These are phyloP conservation scores for Blumeria hordei DNA, from an alignment of 2,329 filamentous ascomycete genomes.

Conservation along the genomic window DNA sequence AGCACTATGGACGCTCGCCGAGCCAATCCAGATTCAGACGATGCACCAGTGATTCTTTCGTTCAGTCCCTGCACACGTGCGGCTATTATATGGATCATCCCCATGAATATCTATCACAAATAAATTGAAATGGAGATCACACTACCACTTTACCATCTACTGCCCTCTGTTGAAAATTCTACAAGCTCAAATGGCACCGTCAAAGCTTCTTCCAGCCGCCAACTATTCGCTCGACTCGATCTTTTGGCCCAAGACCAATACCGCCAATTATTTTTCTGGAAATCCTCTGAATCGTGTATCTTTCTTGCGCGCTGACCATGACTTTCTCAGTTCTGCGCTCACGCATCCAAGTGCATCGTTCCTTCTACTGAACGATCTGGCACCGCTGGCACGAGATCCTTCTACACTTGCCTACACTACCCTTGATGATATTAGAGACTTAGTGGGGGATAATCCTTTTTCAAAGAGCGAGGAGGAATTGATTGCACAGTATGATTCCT, in stretches of 20 bases:
- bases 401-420: slow-evolving; percentile 41
- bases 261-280: slow-evolving; percentile 66
- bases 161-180: too few species aligned
- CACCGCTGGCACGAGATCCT: slow-evolving; percentile 41
- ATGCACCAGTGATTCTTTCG: too few species aligned
- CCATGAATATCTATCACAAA: too few species aligned
- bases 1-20: too few species aligned
- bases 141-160: too few species aligned
- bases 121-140: too few species aligned
- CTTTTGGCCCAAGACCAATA: slow-evolving; percentile 5
- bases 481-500: slow-evolving; percentile 51
- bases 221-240: too few species aligned
- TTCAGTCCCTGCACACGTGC: too few species aligned
- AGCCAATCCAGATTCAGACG: too few species aligned
- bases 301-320: slow-evolving; percentile 46
- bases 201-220: too few species aligned
- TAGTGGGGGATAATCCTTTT: slow-evolving; percentile 54
- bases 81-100: too few species aligned
- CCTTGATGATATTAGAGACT: slow-evolving; percentile 39
- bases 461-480: slow-evolving; percentile 45
- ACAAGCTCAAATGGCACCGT: too few species aligned
- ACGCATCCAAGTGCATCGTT: slow-evolving; percentile 42
- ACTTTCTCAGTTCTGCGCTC: slow-evolving; percentile 46
- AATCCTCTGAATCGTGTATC: slow-evolving; percentile 57
- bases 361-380: slow-evolving; percentile 55